Evolutionary conservation across 2,329 filamentous ascomycete genomes (phyloP), one percentile per base, ranked within the genome.

Genomic region (Chaetomiaceae sp.): DNA sequence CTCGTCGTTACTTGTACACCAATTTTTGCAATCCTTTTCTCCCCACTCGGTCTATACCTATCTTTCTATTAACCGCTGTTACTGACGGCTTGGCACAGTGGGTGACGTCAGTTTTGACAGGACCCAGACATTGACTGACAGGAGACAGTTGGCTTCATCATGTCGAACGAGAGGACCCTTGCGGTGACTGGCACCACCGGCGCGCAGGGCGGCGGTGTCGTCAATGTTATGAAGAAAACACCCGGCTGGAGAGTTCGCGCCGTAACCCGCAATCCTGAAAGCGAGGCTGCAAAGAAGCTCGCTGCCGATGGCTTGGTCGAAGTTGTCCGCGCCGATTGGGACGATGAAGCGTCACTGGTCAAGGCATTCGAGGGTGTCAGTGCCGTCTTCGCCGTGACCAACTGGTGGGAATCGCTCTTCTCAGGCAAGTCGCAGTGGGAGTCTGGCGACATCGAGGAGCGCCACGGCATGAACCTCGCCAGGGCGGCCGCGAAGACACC

Each of bases 391-490:
- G 43, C 43, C 31, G 43, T 45, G 20, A 37, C 43, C 43, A 45
- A 45, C 33, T 45, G 43, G 43, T 45, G 43, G 43, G 43, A 45
- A 20, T 25, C 43, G 8, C 43, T 45, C 43, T 45, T 45, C 43
- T 37, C 43, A 20, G 43, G 43, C 33, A 45, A 45, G 21, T 45
- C 43, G 20, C 43, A 45, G 33, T 45, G 43, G 43, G 43, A 45
- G 31, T 10, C 43, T 2, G 43, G 43, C 21, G 44, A 47, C 9
- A 40, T 47, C 17, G 44, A 47, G 27, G 44, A 47, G 35, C 34
- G 35, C 16, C 44, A 47, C 34, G 44, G 44, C 23, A 47, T 47
- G 34, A 47, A 47, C 44, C 44, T 47, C 21, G 44, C 44, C 14
- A 34, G 44, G 10, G 44, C 44, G 19, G 44, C 44, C 23, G 44